Evolutionary conservation across 1,284 basidiomycete genomes (phyloP), one percentile per base, ranked within the genome.

Genomic region (Puccinia brachypodii): DNA sequence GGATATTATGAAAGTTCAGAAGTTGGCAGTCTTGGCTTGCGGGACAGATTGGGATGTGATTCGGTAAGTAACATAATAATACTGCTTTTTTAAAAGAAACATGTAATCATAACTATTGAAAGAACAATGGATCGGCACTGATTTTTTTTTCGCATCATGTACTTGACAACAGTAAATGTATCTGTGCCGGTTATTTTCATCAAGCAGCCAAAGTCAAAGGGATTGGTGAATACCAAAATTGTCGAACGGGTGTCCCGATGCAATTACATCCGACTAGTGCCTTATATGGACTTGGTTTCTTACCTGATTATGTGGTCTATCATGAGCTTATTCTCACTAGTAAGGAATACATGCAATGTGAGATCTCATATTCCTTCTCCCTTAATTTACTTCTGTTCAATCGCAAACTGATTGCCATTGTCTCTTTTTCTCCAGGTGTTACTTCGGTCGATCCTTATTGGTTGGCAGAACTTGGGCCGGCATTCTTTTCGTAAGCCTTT

Each of bases 1-100:
- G 86, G 97, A 99, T 86, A 99, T 99, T 86, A 97, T 98, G 94
- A 94, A 96, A 86, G 92, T 93, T 87, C 96, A 98, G 87, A 98
- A 97, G 88, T 93, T 99, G 91, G 92, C 92, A 53, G 87, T 96
- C 25, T 90, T 94, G 83, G 94, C 94, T 4, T 93, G 92, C 69
- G 95, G 95, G 1, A 98, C 95, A 0, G 96, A 99, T 87, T 99
- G 96, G 88, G 97, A 99, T 85, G 88, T 96, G 28, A 90, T 99
- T 83, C 90, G 94, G 93, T 94, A 74, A 76, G 87, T 83, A 28
- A 33, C 13, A 14, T 1, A 16, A 53, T 33, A 9, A 72, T n/a
- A 40, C 16, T 44, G 68, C 31, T 22, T 4, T 25, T 40, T 56
- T 42, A 28, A 50, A 16, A 13, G 1, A 4, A 13, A 0, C n/a